A percentile compares a stretch with the other conserved stretches of the same genome.
phyloP scores from a whole-genome alignment of 2,329 filamentous ascomycete species.

The Sodiomyces alkalinus region DNA sequence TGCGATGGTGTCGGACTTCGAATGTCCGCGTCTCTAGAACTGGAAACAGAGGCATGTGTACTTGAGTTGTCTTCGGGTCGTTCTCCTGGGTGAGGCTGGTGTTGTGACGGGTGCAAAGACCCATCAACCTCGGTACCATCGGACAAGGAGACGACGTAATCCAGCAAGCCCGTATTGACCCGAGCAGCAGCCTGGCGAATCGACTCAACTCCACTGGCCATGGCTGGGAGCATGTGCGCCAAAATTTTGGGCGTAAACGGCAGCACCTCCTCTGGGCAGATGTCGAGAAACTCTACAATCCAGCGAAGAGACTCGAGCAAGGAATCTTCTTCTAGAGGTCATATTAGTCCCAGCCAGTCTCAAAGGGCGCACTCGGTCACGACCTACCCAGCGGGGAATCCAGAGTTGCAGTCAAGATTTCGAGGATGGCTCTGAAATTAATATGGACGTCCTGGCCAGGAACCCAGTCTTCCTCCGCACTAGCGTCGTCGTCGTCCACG shows the following conservation, averaged over 20 bases:
- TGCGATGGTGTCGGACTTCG: constrained; percentile 35
- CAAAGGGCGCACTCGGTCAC: neutral
- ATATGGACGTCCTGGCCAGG: constrained; percentile 94
- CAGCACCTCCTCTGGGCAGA: constrained; percentile 91
- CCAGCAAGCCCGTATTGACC: constrained; percentile 83
- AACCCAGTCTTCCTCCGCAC: constrained; percentile 84
- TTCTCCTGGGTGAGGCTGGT: constrained; percentile 20
- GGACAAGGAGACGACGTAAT: constrained; percentile 83
- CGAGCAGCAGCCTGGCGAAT: constrained; percentile 78
- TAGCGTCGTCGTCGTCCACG: constrained; percentile 38
- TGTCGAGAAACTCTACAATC: constrained; percentile 94
- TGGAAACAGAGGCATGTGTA: constrained; percentile 35
- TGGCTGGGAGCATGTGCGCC: constrained; percentile 80
- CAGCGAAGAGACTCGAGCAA: constrained; percentile 81
- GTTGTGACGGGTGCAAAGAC: constrained; percentile 12
- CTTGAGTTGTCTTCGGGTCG: constrained; percentile 31
- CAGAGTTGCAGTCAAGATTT: constrained; percentile 80
- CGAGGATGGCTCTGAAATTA: constrained; percentile 79
- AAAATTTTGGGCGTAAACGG: constrained; percentile 87
- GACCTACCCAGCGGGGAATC: constrained; percentile 60
- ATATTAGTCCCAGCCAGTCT: constrained; percentile 5
- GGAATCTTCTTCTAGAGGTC: constrained; percentile 64
- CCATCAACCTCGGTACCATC: constrained; percentile 41
- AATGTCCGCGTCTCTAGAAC: constrained; percentile 35
- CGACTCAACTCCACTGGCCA: constrained; percentile 81